phyloP scores from a whole-genome alignment of 2,329 filamentous ascomycete genomes.

The Blastomyces parvus region DNA sequence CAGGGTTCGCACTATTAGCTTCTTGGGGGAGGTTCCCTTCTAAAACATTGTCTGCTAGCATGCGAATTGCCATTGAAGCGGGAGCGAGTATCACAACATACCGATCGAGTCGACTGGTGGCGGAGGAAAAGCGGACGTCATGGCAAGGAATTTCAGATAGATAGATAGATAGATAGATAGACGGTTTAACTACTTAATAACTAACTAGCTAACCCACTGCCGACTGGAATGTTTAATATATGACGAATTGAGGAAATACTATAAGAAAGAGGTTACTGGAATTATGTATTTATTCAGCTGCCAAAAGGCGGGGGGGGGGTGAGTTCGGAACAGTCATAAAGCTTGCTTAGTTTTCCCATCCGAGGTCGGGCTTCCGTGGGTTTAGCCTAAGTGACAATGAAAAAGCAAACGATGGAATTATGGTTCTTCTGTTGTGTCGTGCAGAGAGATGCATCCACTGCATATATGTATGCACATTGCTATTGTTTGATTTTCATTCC shows the following conservation, averaged over 20 bases:
- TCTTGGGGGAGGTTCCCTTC: background rate
- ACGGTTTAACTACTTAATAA: no score
- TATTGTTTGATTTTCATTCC: background rate
- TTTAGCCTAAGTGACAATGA: background rate
- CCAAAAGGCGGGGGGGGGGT: background rate
- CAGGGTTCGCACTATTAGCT: constrained; percentile 2
- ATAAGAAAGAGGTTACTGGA: background rate
- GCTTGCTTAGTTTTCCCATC: background rate
- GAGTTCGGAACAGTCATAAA: background rate
- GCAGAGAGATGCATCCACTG: background rate
- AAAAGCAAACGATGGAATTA: background rate
- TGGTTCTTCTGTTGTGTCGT: background rate
- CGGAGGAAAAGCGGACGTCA: constrained; percentile 55
- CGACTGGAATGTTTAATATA: background rate
- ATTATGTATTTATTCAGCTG: background rate
- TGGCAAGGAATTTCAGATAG: background rate
- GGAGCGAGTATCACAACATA: constrained; percentile 23
- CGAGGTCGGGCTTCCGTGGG: background rate
- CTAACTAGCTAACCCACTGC: background rate
- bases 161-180: no score
- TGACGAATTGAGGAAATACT: background rate
- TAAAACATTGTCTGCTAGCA: background rate
- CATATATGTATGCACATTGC: background rate
- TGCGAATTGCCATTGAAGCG: background rate
- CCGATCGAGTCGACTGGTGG: constrained; percentile 67